Evolutionary conservation across 1,139 yeast genomes (phyloP).

Genomic region (Casaregolazyma lundiana): DNA sequence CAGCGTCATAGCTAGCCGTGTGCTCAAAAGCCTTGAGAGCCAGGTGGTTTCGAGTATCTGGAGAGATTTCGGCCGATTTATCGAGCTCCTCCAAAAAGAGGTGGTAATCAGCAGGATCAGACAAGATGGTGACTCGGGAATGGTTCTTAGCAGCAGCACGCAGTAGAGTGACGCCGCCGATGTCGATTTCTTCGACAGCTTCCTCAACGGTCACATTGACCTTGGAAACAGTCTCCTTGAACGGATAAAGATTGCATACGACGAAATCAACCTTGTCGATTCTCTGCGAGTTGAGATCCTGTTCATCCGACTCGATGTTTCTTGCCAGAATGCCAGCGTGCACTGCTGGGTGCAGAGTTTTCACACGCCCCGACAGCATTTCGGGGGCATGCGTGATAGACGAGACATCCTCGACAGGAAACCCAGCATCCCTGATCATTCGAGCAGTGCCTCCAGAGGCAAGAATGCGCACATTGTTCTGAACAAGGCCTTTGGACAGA

Average conservation of each 20-base stretch:
- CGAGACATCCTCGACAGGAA: constrained; percentile 94
- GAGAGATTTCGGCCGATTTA: constrained; percentile 71
- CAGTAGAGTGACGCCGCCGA: constrained; percentile 95
- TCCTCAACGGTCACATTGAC: constrained; percentile 93
- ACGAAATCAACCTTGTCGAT: constrained; percentile 95
- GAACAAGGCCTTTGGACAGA: constrained; percentile 88
- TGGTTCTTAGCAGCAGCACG: constrained; percentile 99
- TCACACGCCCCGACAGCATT: constrained; percentile 97
- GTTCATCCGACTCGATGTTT: constrained; percentile 82
- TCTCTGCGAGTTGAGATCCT: constrained; percentile 79
- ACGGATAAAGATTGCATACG: constrained; percentile 95
- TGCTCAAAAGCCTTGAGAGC: constrained; percentile 98
- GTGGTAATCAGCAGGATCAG: constrained; percentile 92
- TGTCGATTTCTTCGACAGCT: constrained; percentile 97
- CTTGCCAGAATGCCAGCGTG: constrained; percentile 98
- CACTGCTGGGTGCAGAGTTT: constrained; percentile 97
- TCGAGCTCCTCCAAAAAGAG: constrained; percentile 79
- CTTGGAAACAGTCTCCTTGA: constrained; percentile 94
- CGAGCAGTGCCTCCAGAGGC: constrained; percentile 98
- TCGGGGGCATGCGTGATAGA: constrained; percentile 97
- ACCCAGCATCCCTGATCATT: constrained; percentile 93
- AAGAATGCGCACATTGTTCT: constrained; percentile 81
- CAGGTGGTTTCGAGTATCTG: constrained; percentile 69
- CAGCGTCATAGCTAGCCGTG: constrained; percentile 95
- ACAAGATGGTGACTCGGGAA: constrained; percentile 87